Evolutionary conservation across 495 filamentous ascomycete species (phyloP).

Genomic region (Pyrenula aspistea): DNA sequence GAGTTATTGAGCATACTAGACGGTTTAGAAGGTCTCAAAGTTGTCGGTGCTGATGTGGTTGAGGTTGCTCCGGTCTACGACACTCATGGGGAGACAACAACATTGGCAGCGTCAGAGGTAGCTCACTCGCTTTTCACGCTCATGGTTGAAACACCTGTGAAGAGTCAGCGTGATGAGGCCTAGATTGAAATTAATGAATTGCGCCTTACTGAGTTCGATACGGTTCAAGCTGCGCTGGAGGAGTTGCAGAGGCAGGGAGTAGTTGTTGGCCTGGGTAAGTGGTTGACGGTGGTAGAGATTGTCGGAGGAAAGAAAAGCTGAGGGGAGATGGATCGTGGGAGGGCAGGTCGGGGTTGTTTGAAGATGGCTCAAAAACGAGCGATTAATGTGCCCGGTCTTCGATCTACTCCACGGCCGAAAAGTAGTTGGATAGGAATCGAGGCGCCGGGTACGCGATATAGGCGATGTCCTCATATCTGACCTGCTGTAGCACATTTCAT

Average conservation of each 20-base stretch:
- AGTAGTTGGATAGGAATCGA: too few relatives aligned
- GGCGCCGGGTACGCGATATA: too few relatives aligned
- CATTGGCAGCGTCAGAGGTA: constrained; percentile 33
- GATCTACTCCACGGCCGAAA: too few relatives aligned
- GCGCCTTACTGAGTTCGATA: too few relatives aligned
- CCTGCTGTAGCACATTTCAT: too few relatives aligned
- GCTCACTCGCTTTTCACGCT: constrained; percentile 23
- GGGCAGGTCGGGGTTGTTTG: too few relatives aligned
- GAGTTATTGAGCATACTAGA: constrained; percentile 16
- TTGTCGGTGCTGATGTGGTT: constrained; percentile 22
- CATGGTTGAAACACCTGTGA: constrained; percentile 28
- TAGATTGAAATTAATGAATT: too few relatives aligned
- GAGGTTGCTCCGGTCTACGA: constrained; percentile 40
- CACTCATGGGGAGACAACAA: constrained; percentile 31
- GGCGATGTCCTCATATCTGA: too few relatives aligned
- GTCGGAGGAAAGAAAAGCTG: not conserved
- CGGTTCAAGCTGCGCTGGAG: not conserved
- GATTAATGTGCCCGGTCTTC: too few relatives aligned
- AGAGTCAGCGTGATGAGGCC: not conserved
- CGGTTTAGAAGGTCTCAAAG: constrained; percentile 15
- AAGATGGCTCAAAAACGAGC: too few relatives aligned
- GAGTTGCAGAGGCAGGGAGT: not conserved
- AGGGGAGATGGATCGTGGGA: not conserved
- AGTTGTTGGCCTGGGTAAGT: not conserved
- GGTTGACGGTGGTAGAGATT: not conserved